Conservation (phyloP, 78 protist genomes). For the Cavenderia fasciculata region DNA sequence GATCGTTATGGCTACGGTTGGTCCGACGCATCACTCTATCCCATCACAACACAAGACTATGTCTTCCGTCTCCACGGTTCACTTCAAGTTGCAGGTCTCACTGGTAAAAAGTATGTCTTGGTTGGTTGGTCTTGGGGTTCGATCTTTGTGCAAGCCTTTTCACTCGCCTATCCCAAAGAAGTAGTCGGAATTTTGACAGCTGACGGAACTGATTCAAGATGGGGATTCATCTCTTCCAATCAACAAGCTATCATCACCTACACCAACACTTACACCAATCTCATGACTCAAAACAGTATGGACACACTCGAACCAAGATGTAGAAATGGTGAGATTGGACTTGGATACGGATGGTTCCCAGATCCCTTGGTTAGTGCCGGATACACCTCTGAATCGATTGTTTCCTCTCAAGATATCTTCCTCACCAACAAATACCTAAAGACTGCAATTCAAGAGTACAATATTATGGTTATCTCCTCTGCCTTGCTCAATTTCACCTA, state of each 20-base stretch:
- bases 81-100: background rate
- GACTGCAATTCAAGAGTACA: background rate
- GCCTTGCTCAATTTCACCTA: too few relatives aligned
- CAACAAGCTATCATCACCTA: too few relatives aligned
- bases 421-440: background rate
- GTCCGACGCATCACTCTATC: conserved; percentile 18
- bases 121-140: conserved; percentile 31
- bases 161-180: conserved; percentile 17
- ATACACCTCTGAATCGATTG: too few relatives aligned
- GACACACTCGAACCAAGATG: background rate
- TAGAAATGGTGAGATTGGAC: background rate
- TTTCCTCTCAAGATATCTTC: too few relatives aligned
- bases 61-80: background rate
- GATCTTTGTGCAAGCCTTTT: conserved; percentile 9
- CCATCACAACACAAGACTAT: background rate
- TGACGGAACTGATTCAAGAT: conserved; percentile 16
- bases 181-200: conserved; percentile 10
- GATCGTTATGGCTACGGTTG: conserved; percentile 56
- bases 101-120: background rate
- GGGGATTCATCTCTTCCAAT: background rate
- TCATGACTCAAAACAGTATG: too few relatives aligned
- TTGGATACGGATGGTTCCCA: conserved; percentile 17
- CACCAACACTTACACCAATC: too few relatives aligned
- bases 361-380: background rate
- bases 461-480: background rate